These are phyloP conservation scores for Mayamaea pseudoterrestris DNA, from an alignment of 108 stramenopile species.

Conservation along the genomic window DNA sequence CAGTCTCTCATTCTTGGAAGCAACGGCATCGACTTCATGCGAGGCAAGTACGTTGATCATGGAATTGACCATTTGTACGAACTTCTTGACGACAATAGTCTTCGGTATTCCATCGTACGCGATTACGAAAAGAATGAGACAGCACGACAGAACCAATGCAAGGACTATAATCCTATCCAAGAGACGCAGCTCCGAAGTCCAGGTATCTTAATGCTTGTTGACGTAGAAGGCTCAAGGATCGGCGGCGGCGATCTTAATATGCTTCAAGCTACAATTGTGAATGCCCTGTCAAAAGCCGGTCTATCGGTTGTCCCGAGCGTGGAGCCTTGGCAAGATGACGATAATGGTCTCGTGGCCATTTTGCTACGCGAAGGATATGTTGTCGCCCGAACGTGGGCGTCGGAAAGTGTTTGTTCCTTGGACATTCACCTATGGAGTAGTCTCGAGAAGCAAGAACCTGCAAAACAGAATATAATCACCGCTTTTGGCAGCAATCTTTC, in stretches of 20 bases:
- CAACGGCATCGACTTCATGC: conserved; percentile 25
- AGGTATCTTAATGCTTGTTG: conserved; percentile 31
- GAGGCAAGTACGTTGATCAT: conserved; percentile 7
- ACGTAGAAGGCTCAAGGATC: conserved; percentile 40
- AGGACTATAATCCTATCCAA: conserved; percentile 4
- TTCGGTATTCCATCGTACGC: conserved; percentile 29
- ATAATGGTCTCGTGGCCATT: conserved; percentile 18
- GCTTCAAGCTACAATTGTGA: conserved; percentile 8
- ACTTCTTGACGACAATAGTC: conserved; percentile 26
- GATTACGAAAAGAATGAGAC: no score
- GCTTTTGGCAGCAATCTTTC: conserved; percentile 13
- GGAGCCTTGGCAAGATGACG: no score
- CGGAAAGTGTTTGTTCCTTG: conserved; percentile 38
- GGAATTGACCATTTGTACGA: conserved; percentile 6
- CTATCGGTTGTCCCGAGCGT: conserved; percentile 10
- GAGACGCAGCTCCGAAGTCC: conserved; percentile 16
- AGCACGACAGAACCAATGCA: conserved; percentile 1
- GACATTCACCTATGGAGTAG: conserved; percentile 48
- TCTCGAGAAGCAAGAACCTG: conserved; percentile 24
- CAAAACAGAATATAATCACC: conserved; percentile 21
- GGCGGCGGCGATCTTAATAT: conserved; percentile 6
- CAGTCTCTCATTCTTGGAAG: conserved; percentile 30
- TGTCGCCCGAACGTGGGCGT: conserved; percentile 33
- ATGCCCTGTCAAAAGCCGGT: conserved; percentile 25
- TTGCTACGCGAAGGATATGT: conserved; percentile 59